These are phyloP conservation scores for Alternaria triticimaculans DNA, from an alignment of 2,329 filamentous ascomycete genomes.

Conservation along the genomic window DNA sequence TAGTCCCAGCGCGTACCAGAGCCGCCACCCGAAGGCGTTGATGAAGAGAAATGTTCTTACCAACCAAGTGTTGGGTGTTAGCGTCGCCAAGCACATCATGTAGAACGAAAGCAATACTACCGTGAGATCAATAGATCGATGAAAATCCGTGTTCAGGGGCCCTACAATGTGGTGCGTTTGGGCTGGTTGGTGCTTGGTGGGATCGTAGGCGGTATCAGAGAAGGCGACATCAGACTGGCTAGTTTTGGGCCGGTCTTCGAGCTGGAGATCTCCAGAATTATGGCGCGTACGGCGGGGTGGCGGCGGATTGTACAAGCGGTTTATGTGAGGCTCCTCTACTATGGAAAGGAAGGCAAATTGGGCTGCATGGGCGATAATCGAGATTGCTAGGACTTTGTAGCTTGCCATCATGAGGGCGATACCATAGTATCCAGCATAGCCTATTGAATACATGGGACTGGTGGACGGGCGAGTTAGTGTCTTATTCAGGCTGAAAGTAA, in stretches of 20 bases:
- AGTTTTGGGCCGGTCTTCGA: constrained; percentile 47
- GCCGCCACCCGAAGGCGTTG: constrained; percentile 81
- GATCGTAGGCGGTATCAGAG: constrained; percentile 48
- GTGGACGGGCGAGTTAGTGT: constrained; percentile 9
- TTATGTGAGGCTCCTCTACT: constrained; percentile 97
- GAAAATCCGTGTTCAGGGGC: constrained; percentile 81
- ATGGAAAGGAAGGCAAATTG: constrained; percentile 92
- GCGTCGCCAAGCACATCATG: constrained; percentile 72
- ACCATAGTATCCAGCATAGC: constrained; percentile 96
- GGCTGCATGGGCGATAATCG: constrained; percentile 89
- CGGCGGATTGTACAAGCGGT: constrained; percentile 94
- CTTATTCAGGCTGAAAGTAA: neutral
- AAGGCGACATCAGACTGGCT: constrained; percentile 49
- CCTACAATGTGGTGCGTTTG: constrained; percentile 86
- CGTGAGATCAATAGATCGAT: constrained; percentile 83
- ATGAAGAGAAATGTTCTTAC: constrained; percentile 81
- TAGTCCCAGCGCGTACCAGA: constrained; percentile 91
- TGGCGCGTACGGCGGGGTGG: constrained; percentile 71
- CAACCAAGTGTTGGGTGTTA: constrained; percentile 77
- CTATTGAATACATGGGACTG: constrained; percentile 49
- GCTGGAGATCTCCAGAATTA: constrained; percentile 47
- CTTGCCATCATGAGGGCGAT: constrained; percentile 98
- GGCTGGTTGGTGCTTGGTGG: constrained; percentile 60
- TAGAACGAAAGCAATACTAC: constrained; percentile 79
- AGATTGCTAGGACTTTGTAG: constrained; percentile 97